Evolutionary conservation across 73 alveolate species (phyloP).

Genomic region (Loxodes magnus): DNA sequence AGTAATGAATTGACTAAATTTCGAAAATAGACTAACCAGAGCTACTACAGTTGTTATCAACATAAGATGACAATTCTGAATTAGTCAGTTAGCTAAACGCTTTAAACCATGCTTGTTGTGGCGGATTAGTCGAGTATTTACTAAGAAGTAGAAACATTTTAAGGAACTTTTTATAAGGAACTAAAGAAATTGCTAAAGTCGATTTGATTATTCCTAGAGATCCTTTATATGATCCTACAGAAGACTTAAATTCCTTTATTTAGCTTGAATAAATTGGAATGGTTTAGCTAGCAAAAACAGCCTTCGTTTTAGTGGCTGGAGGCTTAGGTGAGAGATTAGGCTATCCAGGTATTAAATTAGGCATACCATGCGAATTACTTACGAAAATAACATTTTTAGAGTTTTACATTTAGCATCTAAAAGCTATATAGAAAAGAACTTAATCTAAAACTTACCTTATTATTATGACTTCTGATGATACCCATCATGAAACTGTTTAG

Average conservation of each 20-base stretch:
- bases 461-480: slow-evolving; percentile 97
- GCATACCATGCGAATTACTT: slow-evolving; percentile 70
- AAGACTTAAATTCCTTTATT: slow-evolving; percentile 10
- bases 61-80: no score
- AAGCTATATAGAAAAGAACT: slow-evolving; percentile 66
- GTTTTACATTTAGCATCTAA: slow-evolving; percentile 63
- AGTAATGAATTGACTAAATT: no score
- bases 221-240: not conserved
- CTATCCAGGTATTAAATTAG: slow-evolving; percentile 91
- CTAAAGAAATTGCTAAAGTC: no score
- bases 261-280: slow-evolving; percentile 71
- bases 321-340: slow-evolving; percentile 99
- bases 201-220: no score
- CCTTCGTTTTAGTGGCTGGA: slow-evolving; percentile 97
- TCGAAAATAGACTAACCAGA: no score
- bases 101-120: no score
- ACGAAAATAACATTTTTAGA: slow-evolving; percentile 69
- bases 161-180: no score
- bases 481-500: slow-evolving; percentile 70
- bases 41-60: no score
- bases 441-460: slow-evolving; percentile 66
- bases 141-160: no score
- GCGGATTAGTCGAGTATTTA: no score
- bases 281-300: slow-evolving; percentile 58
- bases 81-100: no score